Base-by-base conservation (phyloP, 2,329 filamentous ascomycete species). In the Diaporthe sp. region DNA sequence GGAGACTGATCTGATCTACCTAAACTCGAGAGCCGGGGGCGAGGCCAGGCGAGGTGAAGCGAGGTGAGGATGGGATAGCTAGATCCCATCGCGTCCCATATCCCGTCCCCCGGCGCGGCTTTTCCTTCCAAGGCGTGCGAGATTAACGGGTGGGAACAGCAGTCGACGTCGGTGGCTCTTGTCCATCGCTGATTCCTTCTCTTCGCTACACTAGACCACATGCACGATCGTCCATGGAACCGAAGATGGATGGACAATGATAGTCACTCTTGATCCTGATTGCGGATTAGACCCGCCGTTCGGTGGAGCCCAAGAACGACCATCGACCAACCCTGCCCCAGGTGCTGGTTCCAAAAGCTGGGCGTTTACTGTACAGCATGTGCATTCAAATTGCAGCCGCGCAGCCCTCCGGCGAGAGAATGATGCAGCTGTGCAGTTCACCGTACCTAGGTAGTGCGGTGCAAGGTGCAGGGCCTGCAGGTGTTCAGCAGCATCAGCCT, bases 241-340 rank as follows among this genome's bases (percentile, higher is more conserved):
- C 47, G 28, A 20, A 20, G 42, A 22, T 47, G 60, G 25, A 42
- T 47, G 60, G 42, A 20, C 42, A 39, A 47, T 31, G 60, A 65
- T 65, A 12, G 60, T 13, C 60, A 31, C 42, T 65, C 25, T 44
- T 47, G n/a, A 65, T 65, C 60, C 60, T 42, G n/a, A 28, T 63
- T 63, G n/a, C n/a, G 25, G 60, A 31, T 65, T 65, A 31, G 39
- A 39, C 9, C 17, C 25, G 6, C 22, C 57, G 57, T 60, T 12
- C 28, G 60, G 39, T 28, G 37, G 60, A 44, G 60, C 37, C 58
- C 58, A 44, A 42, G 37, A 61, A 44, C 5, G 37, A 61, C 58
- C 28, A 20, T 42, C 57, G 57, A 60, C 34, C 15, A 22, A n/a
- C 31, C 57, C 57, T 60, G 22, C 4, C 22, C 28, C 22, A 6